phyloP scores from a whole-genome alignment of 2,329 filamentous ascomycete species.

The Diplodia corticola region DNA sequence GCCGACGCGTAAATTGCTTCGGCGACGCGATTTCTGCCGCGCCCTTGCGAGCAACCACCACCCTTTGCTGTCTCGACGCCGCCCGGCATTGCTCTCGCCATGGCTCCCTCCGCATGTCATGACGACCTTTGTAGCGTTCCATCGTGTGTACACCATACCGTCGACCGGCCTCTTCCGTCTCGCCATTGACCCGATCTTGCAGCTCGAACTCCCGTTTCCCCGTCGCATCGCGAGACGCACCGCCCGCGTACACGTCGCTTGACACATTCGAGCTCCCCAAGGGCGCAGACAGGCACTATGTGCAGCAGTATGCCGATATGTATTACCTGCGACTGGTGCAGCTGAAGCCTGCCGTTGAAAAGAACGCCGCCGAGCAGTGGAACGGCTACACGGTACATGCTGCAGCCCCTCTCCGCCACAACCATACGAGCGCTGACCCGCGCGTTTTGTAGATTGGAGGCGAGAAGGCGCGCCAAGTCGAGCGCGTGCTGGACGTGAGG shows the following conservation, averaged over 20 bases:
- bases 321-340: conserved; percentile 90
- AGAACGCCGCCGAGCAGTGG: conserved; percentile 74
- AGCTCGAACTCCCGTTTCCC: conserved; percentile 13
- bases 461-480: conserved; percentile 72
- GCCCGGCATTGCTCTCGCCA: not conserved
- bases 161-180: not conserved
- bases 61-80: not conserved
- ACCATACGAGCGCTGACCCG: not conserved
- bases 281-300: conserved; percentile 67
- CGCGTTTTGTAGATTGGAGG: conserved; percentile 58
- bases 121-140: not conserved
- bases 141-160: not conserved
- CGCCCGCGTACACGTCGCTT: conserved; percentile 71
- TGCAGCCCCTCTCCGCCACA: not conserved
- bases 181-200: not conserved
- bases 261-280: conserved; percentile 72
- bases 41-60: not conserved
- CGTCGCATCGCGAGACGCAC: conserved; percentile 11
- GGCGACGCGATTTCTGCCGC: not conserved
- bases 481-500: conserved; percentile 89
- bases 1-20: conserved; percentile 11
- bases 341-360: conserved; percentile 80
- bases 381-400: conserved; percentile 61
- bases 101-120: not conserved
- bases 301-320: conserved; percentile 96